Evolutionary conservation across 148 eudicot species (phyloP).

Genomic region (Dysphania ambrosioides): DNA sequence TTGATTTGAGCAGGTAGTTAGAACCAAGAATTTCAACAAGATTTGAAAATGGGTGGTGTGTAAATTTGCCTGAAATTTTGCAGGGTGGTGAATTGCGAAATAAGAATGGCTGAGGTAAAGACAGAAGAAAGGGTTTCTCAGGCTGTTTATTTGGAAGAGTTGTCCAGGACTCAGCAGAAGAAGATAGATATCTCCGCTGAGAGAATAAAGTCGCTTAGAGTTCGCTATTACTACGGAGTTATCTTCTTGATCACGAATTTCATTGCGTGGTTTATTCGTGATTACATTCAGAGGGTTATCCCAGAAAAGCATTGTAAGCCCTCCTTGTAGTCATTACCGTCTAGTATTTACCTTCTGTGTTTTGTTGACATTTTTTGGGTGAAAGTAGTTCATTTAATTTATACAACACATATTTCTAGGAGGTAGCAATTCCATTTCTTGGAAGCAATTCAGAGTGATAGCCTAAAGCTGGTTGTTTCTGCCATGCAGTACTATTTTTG

Average conservation of each 20-base stretch:
- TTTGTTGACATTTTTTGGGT: not conserved
- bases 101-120: slow-evolving; percentile 4
- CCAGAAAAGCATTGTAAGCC: slow-evolving; percentile 67
- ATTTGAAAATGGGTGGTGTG: not conserved
- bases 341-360: not conserved
- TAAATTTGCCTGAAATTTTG: not conserved
- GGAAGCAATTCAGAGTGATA: not conserved
- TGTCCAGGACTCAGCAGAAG: slow-evolving; percentile 23
- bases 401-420: not conserved
- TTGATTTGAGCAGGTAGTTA: not conserved
- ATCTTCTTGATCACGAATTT: slow-evolving; percentile 68
- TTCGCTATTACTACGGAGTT: slow-evolving; percentile 70
- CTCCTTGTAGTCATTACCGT: not conserved
- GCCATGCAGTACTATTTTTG: not conserved
- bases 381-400: not conserved
- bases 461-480: not conserved
- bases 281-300: slow-evolving; percentile 60
- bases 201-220: slow-evolving; percentile 56
- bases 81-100: not conserved
- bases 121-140: slow-evolving; percentile 20
- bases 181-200: slow-evolving; percentile 35
- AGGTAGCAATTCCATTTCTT: not conserved
- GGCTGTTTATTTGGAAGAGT: slow-evolving; percentile 34
- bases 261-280: slow-evolving; percentile 80
- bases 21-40: not conserved